Evolutionary conservation across 208 protist genomes (phyloP).

Genomic region (Trypanosoma theileri): DNA sequence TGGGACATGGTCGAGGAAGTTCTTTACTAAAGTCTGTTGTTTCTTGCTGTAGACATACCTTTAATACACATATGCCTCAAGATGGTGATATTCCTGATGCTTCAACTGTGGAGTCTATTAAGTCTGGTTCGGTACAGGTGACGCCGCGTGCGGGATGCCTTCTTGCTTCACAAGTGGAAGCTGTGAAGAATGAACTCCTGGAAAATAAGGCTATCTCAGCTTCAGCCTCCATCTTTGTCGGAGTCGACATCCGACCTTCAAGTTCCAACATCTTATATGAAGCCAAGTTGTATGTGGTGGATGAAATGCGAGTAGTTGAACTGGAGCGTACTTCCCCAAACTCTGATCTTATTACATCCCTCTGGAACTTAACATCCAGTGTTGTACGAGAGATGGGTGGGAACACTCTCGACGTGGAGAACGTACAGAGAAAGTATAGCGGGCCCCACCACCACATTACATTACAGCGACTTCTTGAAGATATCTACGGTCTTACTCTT

Average conservation of each 20-base stretch:
- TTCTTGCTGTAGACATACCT: constrained; percentile 34
- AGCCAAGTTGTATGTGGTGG: constrained; percentile 26
- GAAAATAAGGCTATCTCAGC: constrained; percentile 23
- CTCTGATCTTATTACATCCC: constrained; percentile 15
- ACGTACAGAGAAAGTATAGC: background rate
- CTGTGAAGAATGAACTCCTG: constrained; percentile 25
- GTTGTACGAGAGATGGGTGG: constrained; percentile 17
- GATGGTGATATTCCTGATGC: constrained; percentile 25
- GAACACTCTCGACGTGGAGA: constrained; percentile 9
- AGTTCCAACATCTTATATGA: constrained; percentile 17
- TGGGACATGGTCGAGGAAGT: constrained; percentile 29
- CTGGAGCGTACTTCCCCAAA: constrained; percentile 16
- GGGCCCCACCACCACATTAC: constrained; percentile 1
- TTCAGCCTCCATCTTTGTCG: constrained; percentile 19
- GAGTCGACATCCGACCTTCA: constrained; percentile 15
- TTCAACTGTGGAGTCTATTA: constrained; percentile 2
- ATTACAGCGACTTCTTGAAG: constrained; percentile 18
- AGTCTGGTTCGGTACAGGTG: constrained; percentile 13
- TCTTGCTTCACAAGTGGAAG: constrained; percentile 14
- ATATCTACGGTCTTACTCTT: constrained; percentile 31
- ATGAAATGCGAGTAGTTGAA: constrained; percentile 24
- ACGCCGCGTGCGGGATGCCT: background rate
- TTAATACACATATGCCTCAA: constrained; percentile 37
- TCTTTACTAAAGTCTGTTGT: constrained; percentile 35
- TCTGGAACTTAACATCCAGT: constrained; percentile 20